phyloP scores from a whole-genome alignment of 768 basidiomycete genomes.

The Rhizopogon sp. region DNA sequence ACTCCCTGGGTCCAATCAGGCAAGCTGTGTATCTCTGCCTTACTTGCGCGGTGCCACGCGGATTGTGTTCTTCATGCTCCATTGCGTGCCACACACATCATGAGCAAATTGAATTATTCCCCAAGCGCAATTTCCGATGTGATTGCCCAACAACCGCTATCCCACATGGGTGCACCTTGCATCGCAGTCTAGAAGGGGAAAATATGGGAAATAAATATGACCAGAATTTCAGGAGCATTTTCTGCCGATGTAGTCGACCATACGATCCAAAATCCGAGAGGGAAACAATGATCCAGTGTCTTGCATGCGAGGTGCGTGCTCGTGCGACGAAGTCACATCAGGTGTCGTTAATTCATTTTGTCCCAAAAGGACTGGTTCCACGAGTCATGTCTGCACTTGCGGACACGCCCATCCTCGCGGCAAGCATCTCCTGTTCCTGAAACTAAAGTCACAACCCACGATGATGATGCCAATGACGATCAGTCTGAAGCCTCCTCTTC shows the following conservation, averaged over 20 bases:
- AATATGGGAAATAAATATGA: constrained; percentile 64
- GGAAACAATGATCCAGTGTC: constrained; percentile 88
- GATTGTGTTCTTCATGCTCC: constrained; percentile 80
- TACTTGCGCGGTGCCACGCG: constrained; percentile 62
- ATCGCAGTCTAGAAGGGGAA: constrained; percentile 44
- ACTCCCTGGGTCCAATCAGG: constrained; percentile 52
- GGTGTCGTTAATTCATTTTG: constrained; percentile 1
- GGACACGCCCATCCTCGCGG: constrained; percentile 54
- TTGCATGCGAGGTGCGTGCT: constrained; percentile 67
- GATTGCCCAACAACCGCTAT: constrained; percentile 75
- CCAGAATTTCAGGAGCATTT: constrained; percentile 65
- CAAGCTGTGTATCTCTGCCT: constrained; percentile 82
- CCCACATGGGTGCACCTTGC: constrained; percentile 59
- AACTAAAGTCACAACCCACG: background rate
- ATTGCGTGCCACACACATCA: constrained; percentile 85
- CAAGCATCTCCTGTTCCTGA: constrained; percentile 28
- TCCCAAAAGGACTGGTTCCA: constrained; percentile 79
- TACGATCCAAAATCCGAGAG: constrained; percentile 71
- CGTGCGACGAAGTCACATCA: background rate
- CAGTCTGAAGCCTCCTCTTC: constrained; percentile 60
- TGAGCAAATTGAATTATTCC: constrained; percentile 84
- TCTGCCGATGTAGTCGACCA: constrained; percentile 69
- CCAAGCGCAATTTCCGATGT: constrained; percentile 78
- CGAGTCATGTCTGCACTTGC: constrained; percentile 81
- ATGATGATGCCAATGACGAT: constrained; percentile 40